Percentiles rank a stretch among this genome's conserved stretches.
Evolutionary conservation across 805 yeast genomes (phyloP).

Genomic region (Pichia californica): DNA sequence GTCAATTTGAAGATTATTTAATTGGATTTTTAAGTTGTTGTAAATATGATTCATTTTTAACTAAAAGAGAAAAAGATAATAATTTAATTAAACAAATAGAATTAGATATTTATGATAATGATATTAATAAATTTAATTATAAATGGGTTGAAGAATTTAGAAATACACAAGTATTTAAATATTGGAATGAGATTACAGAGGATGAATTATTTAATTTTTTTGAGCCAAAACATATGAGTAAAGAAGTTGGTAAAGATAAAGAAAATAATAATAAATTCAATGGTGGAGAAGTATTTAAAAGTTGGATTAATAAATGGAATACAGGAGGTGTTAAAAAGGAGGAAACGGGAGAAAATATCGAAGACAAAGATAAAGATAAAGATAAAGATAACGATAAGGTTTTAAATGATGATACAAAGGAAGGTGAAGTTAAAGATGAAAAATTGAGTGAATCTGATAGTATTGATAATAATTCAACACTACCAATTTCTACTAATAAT

Average conservation of each 20-base stretch:
- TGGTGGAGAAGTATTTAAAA: conserved; percentile 1
- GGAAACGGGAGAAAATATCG: not conserved
- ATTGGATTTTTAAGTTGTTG: conserved; percentile 67
- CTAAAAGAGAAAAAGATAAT: conserved; percentile 23
- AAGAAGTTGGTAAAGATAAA: conserved; percentile 5
- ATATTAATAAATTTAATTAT: conserved; percentile 21
- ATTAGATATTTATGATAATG: conserved; percentile 17
- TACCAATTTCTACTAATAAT: no score
- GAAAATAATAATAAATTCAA: conserved; percentile 8
- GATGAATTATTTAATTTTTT: conserved; percentile 53
- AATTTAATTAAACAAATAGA: conserved; percentile 13
- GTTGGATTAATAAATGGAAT: conserved; percentile 1
- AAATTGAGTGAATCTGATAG: not conserved
- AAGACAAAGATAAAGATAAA: not conserved
- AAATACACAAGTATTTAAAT: conserved; percentile 43
- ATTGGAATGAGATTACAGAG: conserved; percentile 54
- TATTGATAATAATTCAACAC: no score
- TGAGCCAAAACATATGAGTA: conserved; percentile 28
- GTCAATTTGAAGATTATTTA: conserved; percentile 86
- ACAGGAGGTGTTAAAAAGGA: not conserved
- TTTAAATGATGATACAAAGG: not conserved
- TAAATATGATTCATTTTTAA: conserved; percentile 58
- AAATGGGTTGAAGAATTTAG: conserved; percentile 49
- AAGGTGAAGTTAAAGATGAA: not conserved
- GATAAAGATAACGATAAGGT: not conserved